A percentile compares a stretch with the other conserved stretches of the same genome.
Evolutionary conservation across 441 rosid species (phyloP).

Genomic region (Biscutella laevigata): DNA sequence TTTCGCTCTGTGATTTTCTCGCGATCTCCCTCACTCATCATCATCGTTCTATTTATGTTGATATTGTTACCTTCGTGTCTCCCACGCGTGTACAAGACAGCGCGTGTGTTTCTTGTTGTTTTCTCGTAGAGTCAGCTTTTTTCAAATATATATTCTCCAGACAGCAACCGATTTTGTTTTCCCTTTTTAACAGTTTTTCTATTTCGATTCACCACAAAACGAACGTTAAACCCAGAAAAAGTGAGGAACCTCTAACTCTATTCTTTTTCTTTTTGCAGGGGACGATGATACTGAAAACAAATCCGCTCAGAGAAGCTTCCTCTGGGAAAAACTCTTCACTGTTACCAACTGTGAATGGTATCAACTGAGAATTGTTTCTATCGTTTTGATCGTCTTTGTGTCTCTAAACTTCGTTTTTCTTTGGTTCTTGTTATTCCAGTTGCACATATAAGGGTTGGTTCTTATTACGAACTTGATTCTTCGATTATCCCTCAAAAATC

Average conservation of each 20-base stretch:
- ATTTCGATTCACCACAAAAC: constrained; percentile 5
- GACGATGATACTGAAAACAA: constrained; percentile 26
- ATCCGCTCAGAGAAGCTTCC: constrained; percentile 19
- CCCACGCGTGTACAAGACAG: constrained; percentile 22
- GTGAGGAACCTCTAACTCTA: not conserved
- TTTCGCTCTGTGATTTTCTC: not conserved
- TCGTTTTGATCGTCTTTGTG: not conserved
- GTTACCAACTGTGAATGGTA: constrained; percentile 20
- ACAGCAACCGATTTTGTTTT: constrained; percentile 4
- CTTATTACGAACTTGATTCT: constrained; percentile 68
- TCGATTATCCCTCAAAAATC: constrained; percentile 41
- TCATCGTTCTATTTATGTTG: not conserved
- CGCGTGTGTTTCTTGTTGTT: constrained; percentile 20
- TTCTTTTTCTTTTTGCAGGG: constrained; percentile 25
- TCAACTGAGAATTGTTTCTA: not conserved
- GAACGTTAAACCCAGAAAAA: not conserved
- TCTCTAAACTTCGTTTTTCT: not conserved
- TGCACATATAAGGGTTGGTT: constrained; percentile 47
- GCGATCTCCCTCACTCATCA: not conserved
- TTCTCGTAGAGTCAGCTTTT: constrained; percentile 1
- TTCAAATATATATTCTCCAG: constrained; percentile 16
- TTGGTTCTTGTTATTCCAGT: not conserved
- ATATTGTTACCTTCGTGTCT: constrained; percentile 14
- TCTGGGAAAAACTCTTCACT: constrained; percentile 21
- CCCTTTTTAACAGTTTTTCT: not conserved